phyloP scores from a whole-genome alignment of 2,329 filamentous ascomycete species.

The Aureobasidium mangrovei region DNA sequence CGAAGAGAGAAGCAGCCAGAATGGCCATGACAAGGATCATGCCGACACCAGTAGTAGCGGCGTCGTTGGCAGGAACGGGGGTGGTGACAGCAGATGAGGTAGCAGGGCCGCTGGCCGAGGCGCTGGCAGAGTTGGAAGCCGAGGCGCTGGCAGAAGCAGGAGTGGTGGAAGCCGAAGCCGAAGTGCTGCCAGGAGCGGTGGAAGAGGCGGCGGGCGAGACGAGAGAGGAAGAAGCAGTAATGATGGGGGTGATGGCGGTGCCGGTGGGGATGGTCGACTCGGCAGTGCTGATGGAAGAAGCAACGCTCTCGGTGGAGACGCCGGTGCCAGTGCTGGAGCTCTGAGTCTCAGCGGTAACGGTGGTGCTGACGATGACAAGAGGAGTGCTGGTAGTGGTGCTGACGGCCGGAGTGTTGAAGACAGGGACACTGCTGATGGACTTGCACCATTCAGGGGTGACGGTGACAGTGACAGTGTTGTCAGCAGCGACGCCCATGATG shows the following conservation, averaged over 20 bases:
- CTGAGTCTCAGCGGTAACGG: neutral
- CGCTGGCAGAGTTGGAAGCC: neutral
- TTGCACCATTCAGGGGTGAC: neutral
- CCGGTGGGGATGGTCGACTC: neutral
- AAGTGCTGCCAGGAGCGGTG: neutral
- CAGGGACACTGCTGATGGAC: neutral
- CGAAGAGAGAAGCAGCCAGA: conserved; percentile 7
- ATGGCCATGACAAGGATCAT: neutral
- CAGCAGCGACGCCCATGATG: neutral
- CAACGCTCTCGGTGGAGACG: neutral
- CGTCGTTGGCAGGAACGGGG: conserved; percentile 1
- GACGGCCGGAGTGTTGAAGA: neutral
- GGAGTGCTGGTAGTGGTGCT: neutral
- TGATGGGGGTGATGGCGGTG: neutral
- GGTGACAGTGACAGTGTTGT: conserved; percentile 7
- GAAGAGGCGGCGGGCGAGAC: neutral
- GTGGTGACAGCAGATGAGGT: neutral
- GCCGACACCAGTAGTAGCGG: neutral
- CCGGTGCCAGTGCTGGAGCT: neutral
- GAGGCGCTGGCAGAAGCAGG: neutral
- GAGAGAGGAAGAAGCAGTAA: neutral
- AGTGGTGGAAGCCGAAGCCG: neutral
- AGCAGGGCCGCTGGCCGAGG: neutral
- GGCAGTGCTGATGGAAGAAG: neutral
- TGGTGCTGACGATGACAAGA: neutral